Base-by-base conservation (phyloP, 345 rosid species). In the Eucalyptus caleyi region DNA sequence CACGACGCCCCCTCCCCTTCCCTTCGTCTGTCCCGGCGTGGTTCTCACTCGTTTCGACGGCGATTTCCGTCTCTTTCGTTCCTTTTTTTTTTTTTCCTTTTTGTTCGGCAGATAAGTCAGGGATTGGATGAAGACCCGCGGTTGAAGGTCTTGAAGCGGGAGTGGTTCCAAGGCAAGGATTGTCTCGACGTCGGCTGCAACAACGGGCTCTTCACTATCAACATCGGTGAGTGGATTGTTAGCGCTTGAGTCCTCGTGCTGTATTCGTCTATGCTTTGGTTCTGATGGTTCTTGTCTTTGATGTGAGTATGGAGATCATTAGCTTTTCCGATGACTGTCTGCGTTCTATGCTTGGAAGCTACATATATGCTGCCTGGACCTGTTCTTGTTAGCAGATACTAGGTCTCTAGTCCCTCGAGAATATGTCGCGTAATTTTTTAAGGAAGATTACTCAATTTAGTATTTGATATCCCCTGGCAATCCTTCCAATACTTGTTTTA, bases 181-280 rank as follows among this genome's bases (percentile, higher is more conserved):
- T 98, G 99, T 88, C 98, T 98, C 65, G 99, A 98, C 89, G 94
- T 98, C 37, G 99, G 99, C 89, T 98, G 99, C 94, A 96, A 98
- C 88, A 96, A 95, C 60, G 99, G 99, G 45, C 50, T 96, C 82
- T 40, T 98, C 85, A 96, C 99, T 65, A 94, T 96, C n/a, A 93
- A 94, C 56, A 95, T 97, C 89, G 99, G 99, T 96, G 91, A 3
- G 56, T 44, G 32, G 23, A 56, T 80, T 50, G 15, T 81, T 62
- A 11, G 5, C 83, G 9, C 2, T 26, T 26, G 32, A 49, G 67
- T 44, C 51, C 87, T 87, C 45, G 23, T 77, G 47, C 47, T 34
- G 24, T 9, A 34, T 16, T 77, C 30, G 85, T 11, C 47, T 2
- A 11, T 77, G 44, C 82, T 34, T 37, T 34, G 82, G 40, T 72